Evolutionary conservation across 225 moss, liverwort and hornwort genomes (phyloP).

Genomic region (Anthoceros angustus): DNA sequence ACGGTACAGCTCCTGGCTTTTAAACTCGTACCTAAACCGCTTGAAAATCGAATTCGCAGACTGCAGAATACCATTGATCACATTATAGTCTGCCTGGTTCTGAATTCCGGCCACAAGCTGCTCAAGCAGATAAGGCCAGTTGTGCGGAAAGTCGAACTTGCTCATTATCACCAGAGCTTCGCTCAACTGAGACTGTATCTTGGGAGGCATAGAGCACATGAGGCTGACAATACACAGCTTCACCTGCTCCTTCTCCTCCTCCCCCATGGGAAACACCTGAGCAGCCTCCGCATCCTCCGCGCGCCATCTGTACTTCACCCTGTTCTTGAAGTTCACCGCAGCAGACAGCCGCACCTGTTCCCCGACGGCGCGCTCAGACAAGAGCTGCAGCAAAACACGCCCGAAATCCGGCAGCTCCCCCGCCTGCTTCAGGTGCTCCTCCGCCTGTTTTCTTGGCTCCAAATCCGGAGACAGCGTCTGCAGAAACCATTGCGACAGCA

Average conservation of each 20-base stretch:
- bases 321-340: slow-evolving; percentile 98
- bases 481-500: slow-evolving; percentile 88
- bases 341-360: slow-evolving; percentile 79
- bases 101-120: slow-evolving; percentile 66
- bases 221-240: slow-evolving; percentile 69
- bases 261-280: slow-evolving; percentile 29
- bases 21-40: slow-evolving; percentile 94
- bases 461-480: slow-evolving; percentile 84
- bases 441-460: slow-evolving; percentile 79
- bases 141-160: slow-evolving; percentile 79
- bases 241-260: slow-evolving; percentile 84
- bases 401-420: slow-evolving; percentile 80
- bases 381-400: slow-evolving; percentile 58
- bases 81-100: slow-evolving; percentile 40
- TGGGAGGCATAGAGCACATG: slow-evolving; percentile 73
- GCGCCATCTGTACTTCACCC: slow-evolving; percentile 71
- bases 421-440: slow-evolving; percentile 52
- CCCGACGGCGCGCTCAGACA: slow-evolving; percentile 63
- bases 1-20: slow-evolving; percentile 61
- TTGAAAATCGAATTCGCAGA: slow-evolving; percentile 98
- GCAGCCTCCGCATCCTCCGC: slow-evolving; percentile 38
- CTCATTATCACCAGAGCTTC: slow-evolving; percentile 90
- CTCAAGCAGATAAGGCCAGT: slow-evolving; percentile 64
- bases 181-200: slow-evolving; percentile 88
- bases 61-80: slow-evolving; percentile 77